Evolutionary conservation across 768 basidiomycete species (phyloP), one percentile per base, ranked within the genome.

Genomic region (Pisolithus sp.): DNA sequence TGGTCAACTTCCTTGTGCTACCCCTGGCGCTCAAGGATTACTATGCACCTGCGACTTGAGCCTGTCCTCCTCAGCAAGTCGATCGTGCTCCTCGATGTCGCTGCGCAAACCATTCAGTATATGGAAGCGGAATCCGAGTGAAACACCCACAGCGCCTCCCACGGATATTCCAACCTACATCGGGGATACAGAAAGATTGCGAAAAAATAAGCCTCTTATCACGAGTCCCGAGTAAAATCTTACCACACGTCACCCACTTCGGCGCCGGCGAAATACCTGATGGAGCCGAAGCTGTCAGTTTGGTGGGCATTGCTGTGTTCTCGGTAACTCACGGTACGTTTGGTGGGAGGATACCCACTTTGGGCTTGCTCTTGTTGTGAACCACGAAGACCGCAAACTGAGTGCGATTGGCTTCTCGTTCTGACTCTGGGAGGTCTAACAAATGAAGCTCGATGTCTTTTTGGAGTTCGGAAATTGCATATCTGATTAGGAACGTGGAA

Each of bases 341-440:
- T 2, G 73, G 59, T 3, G 93, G 89, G 36, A 99, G 71, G 42
- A 80, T 70, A 24, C 82, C 93, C 34, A 83, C 65, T 72, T 99
- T 99, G 30, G 76, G 73, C 71, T 97, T 97, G 54, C 83, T 74
- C 73, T 97, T 98, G 75, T 93, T 91, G 70, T 93, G 89, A 23
- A 94, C 90, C 44, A 98, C 95, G 62, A 98, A 99, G 57, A 97
- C 75, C 1, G 81, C 94, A 54, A 99, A 92, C 65, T 87, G 75
- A 24, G 95, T 93, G 53, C 80, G 78, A 18, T 83, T 70, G 1
- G 78, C 78, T n/a, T 85, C 81, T 47, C 86, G 84, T 58, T 93
- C 84, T 17, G 78, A 68, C 66, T 89, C 87, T 4, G 88, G 84
- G 51, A 82, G 76, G 10, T 67, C 65, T 26, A 79, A 68, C 13